Conservation (phyloP, 2,329 filamentous ascomycete species). For the Phialophora verrucosa region DNA sequence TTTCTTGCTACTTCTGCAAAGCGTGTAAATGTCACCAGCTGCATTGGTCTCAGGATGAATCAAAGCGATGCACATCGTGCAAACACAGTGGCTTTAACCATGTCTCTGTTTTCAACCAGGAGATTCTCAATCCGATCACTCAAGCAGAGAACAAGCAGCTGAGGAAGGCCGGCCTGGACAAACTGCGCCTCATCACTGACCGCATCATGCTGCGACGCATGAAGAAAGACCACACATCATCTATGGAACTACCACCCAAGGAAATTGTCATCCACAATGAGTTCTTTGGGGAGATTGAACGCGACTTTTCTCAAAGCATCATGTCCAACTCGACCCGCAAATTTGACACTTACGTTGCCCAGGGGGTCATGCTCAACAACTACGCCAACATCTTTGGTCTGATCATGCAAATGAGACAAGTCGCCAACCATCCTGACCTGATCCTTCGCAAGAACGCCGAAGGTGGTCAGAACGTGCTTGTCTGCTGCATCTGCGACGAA, state of each 20-base stretch:
- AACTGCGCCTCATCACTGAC: constrained; percentile 85
- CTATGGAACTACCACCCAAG: constrained; percentile 96
- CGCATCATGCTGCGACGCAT: constrained; percentile 94
- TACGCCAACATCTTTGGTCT: constrained; percentile 99
- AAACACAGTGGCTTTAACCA: constrained; percentile 68
- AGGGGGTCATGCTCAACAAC: constrained; percentile 93
- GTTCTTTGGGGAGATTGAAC: constrained; percentile 95
- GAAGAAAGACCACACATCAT: constrained; percentile 90
- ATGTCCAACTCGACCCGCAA: constrained; percentile 88
- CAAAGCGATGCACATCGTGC: constrained; percentile 74
- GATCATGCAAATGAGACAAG: constrained; percentile 99
- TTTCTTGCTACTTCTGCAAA: constrained; percentile 94
- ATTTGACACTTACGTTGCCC: constrained; percentile 94
- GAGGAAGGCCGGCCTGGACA: constrained; percentile 74
- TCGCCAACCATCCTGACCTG: constrained; percentile 93
- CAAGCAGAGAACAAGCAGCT: constrained; percentile 57
- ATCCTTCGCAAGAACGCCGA: constrained; percentile 86
- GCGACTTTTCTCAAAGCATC: constrained; percentile 92
- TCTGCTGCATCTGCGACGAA: constrained; percentile 96
- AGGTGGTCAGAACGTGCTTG: constrained; percentile 85
- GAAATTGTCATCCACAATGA: constrained; percentile 90
- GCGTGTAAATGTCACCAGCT: constrained; percentile 78
- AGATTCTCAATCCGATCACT: constrained; percentile 83
- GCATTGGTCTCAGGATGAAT: constrained; percentile 79
- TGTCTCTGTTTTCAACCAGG: constrained; percentile 90